Evolutionary conservation across 2,329 filamentous ascomycete genomes (phyloP).

Genomic region (Polytolypa hystricis): DNA sequence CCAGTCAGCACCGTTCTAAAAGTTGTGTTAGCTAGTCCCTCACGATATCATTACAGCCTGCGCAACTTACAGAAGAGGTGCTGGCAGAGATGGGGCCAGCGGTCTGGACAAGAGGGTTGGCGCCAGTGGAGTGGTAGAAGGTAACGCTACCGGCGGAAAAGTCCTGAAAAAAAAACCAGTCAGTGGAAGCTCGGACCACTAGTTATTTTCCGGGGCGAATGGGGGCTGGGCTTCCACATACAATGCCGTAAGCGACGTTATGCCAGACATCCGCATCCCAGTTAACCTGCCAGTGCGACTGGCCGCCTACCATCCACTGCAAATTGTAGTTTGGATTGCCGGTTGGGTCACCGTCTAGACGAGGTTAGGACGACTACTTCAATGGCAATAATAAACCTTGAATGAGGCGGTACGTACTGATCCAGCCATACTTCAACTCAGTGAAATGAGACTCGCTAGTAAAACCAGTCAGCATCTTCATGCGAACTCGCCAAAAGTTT

Average conservation of each 20-base stretch:
- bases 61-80: conserved; percentile 39
- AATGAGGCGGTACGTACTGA: conserved; percentile 21
- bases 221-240: conserved; percentile 19
- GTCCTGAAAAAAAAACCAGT: conserved; percentile 36
- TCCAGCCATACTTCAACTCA: conserved; percentile 59
- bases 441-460: conserved; percentile 63
- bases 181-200: too few species aligned
- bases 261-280: conserved; percentile 58
- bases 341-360: conserved; percentile 25
- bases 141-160: conserved; percentile 51
- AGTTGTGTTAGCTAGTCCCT: neutral
- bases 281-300: conserved; percentile 51
- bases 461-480: too few species aligned
- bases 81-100: conserved; percentile 50
- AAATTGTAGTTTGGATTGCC: conserved; percentile 45
- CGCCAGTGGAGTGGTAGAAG: conserved; percentile 60
- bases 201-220: too few species aligned
- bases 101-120: conserved; percentile 44
- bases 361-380: too few species aligned
- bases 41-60: neutral
- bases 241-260: conserved; percentile 63
- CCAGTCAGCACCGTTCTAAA: conserved; percentile 56
- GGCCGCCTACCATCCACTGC: conserved; percentile 49
- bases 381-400: too few species aligned
- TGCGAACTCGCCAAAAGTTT: too few species aligned